phyloP scores from a whole-genome alignment of 176 grass and related monocot genomes.

The Lolium multiflorum region DNA sequence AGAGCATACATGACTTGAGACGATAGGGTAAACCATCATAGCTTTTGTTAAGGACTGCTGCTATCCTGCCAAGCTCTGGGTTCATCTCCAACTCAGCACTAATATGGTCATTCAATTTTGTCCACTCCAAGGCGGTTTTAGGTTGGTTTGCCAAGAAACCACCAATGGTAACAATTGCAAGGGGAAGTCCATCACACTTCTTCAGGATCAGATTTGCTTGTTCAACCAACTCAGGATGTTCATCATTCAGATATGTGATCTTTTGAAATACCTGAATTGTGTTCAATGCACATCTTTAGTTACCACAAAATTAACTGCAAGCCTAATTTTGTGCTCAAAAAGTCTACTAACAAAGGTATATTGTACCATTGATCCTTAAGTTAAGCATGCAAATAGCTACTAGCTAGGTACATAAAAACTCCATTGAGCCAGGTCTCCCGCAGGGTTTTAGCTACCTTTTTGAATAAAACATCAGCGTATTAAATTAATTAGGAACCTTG shows the following conservation, averaged over 20 bases:
- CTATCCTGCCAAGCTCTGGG: constrained; percentile 26
- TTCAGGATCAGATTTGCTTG: constrained; percentile 23
- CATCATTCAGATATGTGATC: constrained; percentile 17
- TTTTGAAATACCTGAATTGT: constrained; percentile 31
- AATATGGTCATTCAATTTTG: constrained; percentile 28
- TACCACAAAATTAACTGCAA: constrained; percentile 15
- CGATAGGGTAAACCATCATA: constrained; percentile 20
- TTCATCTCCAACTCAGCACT: constrained; percentile 18
- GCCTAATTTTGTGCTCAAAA: constrained; percentile 2
- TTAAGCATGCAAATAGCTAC: constrained; percentile 21
- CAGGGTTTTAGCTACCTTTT: constrained; percentile 4
- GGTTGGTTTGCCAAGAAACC: constrained; percentile 31
- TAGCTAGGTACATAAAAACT: constrained; percentile 3
- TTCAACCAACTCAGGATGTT: constrained; percentile 13
- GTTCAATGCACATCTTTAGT: not conserved
- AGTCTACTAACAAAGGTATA: not conserved
- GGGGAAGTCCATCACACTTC: constrained; percentile 34
- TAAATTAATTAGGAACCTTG: not conserved
- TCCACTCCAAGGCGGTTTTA: constrained; percentile 23
- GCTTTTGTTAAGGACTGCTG: constrained; percentile 22
- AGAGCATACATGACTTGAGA: constrained; percentile 30
- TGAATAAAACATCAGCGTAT: not conserved
- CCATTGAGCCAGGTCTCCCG: not conserved
- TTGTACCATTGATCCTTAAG: not conserved
- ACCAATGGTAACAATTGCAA: constrained; percentile 27